Evolutionary conservation across 208 protist species (phyloP).

Genomic region (Endotrypanum monterogeii): DNA sequence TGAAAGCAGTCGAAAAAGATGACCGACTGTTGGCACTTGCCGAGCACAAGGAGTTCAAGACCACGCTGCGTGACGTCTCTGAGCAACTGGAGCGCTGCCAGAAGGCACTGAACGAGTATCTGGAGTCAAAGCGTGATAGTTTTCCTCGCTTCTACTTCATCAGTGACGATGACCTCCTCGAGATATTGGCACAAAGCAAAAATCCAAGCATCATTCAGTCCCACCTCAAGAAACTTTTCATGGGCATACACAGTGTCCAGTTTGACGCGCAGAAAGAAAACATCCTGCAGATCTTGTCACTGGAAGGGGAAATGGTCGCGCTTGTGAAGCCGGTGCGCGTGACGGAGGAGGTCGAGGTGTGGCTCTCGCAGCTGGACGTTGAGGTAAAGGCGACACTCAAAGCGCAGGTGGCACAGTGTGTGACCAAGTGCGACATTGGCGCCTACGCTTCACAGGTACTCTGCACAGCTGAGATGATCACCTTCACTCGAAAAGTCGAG

Average conservation of each 20-base stretch:
- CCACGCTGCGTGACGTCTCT: slow-evolving; percentile 86
- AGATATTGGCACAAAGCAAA: slow-evolving; percentile 96
- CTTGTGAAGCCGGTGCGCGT: slow-evolving; percentile 92
- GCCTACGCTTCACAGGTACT: slow-evolving; percentile 95
- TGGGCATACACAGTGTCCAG: slow-evolving; percentile 95
- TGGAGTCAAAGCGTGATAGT: slow-evolving; percentile 97
- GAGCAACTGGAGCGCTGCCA: slow-evolving; percentile 97
- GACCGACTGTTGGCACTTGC: slow-evolving; percentile 87
- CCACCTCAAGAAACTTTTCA: slow-evolving; percentile 99
- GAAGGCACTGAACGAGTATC: slow-evolving; percentile 96
- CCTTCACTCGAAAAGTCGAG: slow-evolving; percentile 93
- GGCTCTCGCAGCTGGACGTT: slow-evolving; percentile 92
- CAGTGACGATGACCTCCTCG: slow-evolving; percentile 98
- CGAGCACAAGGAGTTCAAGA: slow-evolving; percentile 78
- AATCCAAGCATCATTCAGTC: slow-evolving; percentile 97
- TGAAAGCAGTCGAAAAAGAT: slow-evolving; percentile 85
- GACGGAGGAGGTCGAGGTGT: slow-evolving; percentile 95
- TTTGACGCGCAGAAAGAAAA: slow-evolving; percentile 90
- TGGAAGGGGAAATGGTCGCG: slow-evolving; percentile 94
- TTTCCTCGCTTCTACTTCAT: slow-evolving; percentile 99
- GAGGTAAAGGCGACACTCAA: slow-evolving; percentile 95
- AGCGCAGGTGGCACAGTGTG: slow-evolving; percentile 77
- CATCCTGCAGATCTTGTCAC: slow-evolving; percentile 91
- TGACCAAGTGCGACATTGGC: slow-evolving; percentile 87
- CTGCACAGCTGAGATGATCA: slow-evolving; percentile 93